Conservation (phyloP, 768 basidiomycete species). For the Pisolithus marmoratus region DNA sequence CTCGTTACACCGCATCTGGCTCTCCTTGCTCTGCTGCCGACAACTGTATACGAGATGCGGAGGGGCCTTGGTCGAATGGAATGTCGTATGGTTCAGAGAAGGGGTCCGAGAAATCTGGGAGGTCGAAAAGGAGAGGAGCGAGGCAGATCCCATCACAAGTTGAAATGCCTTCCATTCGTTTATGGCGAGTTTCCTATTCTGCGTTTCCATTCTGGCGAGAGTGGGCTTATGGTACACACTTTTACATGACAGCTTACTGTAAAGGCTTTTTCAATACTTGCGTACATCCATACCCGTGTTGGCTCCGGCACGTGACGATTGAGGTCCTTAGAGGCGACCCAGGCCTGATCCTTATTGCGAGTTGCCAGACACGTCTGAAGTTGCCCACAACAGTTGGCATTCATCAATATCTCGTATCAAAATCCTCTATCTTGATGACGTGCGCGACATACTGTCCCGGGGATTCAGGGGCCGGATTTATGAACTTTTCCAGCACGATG, state of each 20-base stretch:
- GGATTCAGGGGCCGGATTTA: constrained; percentile 99
- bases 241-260: too few relatives aligned
- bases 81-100: constrained; percentile 79
- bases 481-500: constrained; percentile 98
- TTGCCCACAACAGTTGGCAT: too few relatives aligned
- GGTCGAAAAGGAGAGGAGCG: constrained; percentile 54
- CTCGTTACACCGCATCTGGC: constrained; percentile 69
- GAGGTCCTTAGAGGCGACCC: too few relatives aligned
- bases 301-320: too few relatives aligned
- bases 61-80: constrained; percentile 80
- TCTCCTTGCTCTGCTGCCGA: constrained; percentile 67
- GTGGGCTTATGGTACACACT: too few relatives aligned
- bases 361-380: too few relatives aligned
- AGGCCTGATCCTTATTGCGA: too few relatives aligned
- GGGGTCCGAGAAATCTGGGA: constrained; percentile 80
- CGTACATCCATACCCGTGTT: too few relatives aligned
- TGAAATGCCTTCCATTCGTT: not conserved
- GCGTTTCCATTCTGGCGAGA: too few relatives aligned
- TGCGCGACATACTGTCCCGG: constrained; percentile 97
- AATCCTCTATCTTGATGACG: constrained; percentile 93
- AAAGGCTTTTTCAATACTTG: too few relatives aligned
- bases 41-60: constrained; percentile 63
- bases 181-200: too few relatives aligned
- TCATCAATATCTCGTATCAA: too few relatives aligned
- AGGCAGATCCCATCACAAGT: constrained; percentile 12